Evolutionary conservation across 164 flowering plant species (phyloP).

Genomic region (Sextonia rubra): DNA sequence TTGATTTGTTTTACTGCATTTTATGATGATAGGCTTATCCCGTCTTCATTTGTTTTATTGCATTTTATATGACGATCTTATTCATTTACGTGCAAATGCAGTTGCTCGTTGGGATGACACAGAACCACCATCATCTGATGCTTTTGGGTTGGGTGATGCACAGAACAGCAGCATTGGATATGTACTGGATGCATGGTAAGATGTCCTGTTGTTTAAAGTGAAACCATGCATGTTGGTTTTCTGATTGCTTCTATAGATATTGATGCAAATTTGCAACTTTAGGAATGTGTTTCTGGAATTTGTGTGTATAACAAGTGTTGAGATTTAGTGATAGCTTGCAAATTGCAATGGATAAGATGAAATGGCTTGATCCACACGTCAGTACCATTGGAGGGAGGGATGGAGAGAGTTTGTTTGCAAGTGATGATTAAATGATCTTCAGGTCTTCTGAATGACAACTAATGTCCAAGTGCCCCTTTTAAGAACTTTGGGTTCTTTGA

Average conservation of each 20-base stretch:
- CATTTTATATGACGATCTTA: background rate
- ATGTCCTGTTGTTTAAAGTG: background rate
- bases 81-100: constrained; percentile 40
- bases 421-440: no score
- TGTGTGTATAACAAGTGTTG: background rate
- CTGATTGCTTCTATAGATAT: background rate
- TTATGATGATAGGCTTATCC: background rate
- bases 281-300: background rate
- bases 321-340: background rate
- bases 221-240: background rate
- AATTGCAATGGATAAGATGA: background rate
- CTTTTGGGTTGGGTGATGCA: constrained; percentile 8
- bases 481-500: no score
- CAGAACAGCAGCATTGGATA: constrained; percentile 57
- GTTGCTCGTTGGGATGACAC: constrained; percentile 71
- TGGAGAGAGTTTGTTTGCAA: no score
- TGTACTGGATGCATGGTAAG: constrained; percentile 83
- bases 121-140: constrained; percentile 26
- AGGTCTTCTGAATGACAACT: no score
- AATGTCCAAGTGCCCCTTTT: no score
- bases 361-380: background rate
- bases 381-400: background rate
- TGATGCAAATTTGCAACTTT: background rate
- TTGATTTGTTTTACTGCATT: background rate
- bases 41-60: background rate